Conservation (phyloP, 352 stramenopile species). For the Aphanomyces euteiches region DNA sequence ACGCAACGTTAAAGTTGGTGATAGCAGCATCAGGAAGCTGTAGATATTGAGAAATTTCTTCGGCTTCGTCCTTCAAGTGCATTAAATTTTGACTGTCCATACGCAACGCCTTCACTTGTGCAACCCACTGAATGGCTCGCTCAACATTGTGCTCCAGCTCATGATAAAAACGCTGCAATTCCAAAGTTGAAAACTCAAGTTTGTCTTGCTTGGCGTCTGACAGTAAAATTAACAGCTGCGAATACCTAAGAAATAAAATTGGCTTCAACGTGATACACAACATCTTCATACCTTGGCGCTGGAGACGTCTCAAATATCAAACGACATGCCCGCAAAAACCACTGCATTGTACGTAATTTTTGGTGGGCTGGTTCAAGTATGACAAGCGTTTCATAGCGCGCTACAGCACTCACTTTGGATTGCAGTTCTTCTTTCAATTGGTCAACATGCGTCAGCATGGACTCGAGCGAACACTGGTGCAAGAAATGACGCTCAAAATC, state of each 20-base stretch:
- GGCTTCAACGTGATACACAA: not conserved
- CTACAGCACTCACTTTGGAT: conserved; percentile 27
- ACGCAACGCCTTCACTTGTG: conserved; percentile 52
- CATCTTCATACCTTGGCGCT: conserved; percentile 37
- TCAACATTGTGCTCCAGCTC: conserved; percentile 65
- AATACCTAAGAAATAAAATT: conserved; percentile 36
- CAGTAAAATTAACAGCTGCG: conserved; percentile 63
- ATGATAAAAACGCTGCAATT: conserved; percentile 67
- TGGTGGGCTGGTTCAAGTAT: conserved; percentile 46
- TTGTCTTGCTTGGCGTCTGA: conserved; percentile 48
- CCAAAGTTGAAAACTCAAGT: conserved; percentile 55
- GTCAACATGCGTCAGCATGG: conserved; percentile 3
- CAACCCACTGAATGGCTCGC: conserved; percentile 60
- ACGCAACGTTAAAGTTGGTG: conserved; percentile 27
- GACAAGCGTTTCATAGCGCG: conserved; percentile 36
- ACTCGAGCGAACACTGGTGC: conserved; percentile 3
- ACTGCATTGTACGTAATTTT: conserved; percentile 65
- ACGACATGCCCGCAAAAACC: conserved; percentile 66
- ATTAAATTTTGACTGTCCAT: conserved; percentile 44
- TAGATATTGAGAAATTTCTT: conserved; percentile 61
- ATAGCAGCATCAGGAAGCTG: conserved; percentile 62
- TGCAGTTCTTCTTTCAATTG: conserved; percentile 22
- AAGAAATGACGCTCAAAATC: conserved; percentile 23
- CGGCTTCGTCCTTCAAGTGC: conserved; percentile 43
- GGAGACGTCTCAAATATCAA: conserved; percentile 50